Base-by-base conservation (phyloP, 164 flowering plant species). In the Magnolia changhungtana region DNA sequence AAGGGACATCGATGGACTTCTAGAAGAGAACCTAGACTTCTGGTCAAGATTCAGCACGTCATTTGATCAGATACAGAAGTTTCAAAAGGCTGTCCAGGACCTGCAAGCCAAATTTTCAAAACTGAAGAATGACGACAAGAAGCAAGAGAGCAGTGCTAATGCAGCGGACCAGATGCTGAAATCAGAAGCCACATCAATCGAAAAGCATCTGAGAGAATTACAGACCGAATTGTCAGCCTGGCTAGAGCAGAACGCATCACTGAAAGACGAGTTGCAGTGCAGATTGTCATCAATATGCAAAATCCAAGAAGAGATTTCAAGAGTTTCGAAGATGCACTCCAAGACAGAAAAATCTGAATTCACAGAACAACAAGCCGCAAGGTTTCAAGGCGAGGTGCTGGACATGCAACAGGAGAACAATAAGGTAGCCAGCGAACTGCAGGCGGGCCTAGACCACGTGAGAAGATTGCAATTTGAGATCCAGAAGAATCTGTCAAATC, bases 11-110 rank as follows among this genome's bases (percentile, higher is more conserved):
- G 92, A 91, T 75, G 87, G 74, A 8, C 74, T 90, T 27, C 86
- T 93, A 24, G 98, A 89, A 80, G 93, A 87, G 66, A 90, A 93
- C 73, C 79, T 91, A 19, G 91, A 91, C 63, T 90, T 91, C 77
- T 91, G 96, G 95, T 73, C 90, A 80, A 88, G 96, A 78, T 91
- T 91, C 75, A 89, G 96, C 82, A 82, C 88, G 13, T 83, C 92
- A 7, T 80, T 85, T 67, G 91, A 89, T 79, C 95, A 90, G 86
- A 83, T 90, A 73, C 85, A 88, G 65, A 90, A 90, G 66, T 90
- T 87, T 81, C 87, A 90, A 68, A 85, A 82, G 13, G 77, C 85
- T 49, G 81, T 86, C 67, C 87, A 86, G 45, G 96, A 90, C 64
- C 75, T 90, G 50, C 84, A 83, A 68, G 78, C 76, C 11, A 92